Conservation (phyloP, 139 green algal genomes). For the Tetraselmis chui region DNA sequence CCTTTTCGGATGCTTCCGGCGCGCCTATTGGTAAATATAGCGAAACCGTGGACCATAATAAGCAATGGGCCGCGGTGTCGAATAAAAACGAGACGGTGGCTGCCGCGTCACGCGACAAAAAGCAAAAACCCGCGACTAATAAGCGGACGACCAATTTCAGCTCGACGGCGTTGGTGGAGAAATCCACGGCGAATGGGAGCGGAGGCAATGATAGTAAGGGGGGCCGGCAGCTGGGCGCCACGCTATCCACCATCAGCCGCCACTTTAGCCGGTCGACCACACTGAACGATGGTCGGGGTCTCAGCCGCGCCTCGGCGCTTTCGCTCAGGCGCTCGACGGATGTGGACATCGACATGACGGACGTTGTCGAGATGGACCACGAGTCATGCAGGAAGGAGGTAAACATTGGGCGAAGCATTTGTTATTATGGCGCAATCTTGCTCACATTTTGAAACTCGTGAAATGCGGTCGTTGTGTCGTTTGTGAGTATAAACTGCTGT, state of each 20-base stretch:
- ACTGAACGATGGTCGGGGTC: neutral
- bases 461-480: too few species aligned
- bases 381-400: neutral
- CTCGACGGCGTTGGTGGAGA: neutral
- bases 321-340: neutral
- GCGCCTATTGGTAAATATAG: too few species aligned
- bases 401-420: too few species aligned
- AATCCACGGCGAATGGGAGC: too few species aligned
- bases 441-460: too few species aligned
- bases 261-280: neutral
- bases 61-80: neutral
- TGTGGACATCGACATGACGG: neutral
- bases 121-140: neutral
- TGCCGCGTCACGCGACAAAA: neutral
- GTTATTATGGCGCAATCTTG: too few species aligned
- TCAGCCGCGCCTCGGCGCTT: neutral
- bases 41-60: too few species aligned
- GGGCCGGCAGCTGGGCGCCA: neutral
- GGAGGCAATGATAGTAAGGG: neutral
- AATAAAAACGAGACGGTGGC: neutral
- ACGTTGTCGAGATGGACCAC: neutral
- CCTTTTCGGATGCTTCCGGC: neutral
- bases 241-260: neutral
- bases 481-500: too few species aligned
- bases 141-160: neutral